These are phyloP conservation scores for Luffa aegyptiaca DNA, from an alignment of 306 rosid species.

Conservation along the genomic window DNA sequence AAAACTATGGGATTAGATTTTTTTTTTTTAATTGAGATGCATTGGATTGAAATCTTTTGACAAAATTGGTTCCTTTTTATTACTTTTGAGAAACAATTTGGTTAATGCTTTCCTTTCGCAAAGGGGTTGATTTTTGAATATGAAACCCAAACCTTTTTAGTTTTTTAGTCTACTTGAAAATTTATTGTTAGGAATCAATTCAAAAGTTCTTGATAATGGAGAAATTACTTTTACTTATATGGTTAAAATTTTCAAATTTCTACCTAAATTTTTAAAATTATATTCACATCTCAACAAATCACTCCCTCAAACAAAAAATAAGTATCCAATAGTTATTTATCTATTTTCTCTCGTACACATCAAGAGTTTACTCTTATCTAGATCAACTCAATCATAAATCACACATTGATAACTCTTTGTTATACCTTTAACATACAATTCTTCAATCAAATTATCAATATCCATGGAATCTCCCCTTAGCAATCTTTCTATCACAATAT, in stretches of 20 bases:
- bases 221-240: not conserved
- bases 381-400: no score
- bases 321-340: no score
- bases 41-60: not conserved
- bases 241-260: not conserved
- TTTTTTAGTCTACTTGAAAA: conserved; percentile 7
- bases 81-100: not conserved
- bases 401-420: no score
- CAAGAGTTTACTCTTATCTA: no score
- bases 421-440: no score
- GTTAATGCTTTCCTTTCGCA: conserved; percentile 17
- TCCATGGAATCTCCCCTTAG: no score
- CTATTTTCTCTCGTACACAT: no score
- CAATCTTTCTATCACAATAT: no score
- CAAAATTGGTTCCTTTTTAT: not conserved
- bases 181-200: not conserved
- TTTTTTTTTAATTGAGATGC: not conserved
- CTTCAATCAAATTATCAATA: no score
- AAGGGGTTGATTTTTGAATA: conserved; percentile 16
- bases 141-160: conserved; percentile 29
- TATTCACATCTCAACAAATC: no score
- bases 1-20: not conserved
- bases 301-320: no score
- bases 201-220: not conserved
- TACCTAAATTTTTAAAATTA: no score